Evolutionary conservation across 2,329 filamentous ascomycete genomes (phyloP), one percentile per base, ranked within the genome.

Genomic region (Epichloe elymi): DNA sequence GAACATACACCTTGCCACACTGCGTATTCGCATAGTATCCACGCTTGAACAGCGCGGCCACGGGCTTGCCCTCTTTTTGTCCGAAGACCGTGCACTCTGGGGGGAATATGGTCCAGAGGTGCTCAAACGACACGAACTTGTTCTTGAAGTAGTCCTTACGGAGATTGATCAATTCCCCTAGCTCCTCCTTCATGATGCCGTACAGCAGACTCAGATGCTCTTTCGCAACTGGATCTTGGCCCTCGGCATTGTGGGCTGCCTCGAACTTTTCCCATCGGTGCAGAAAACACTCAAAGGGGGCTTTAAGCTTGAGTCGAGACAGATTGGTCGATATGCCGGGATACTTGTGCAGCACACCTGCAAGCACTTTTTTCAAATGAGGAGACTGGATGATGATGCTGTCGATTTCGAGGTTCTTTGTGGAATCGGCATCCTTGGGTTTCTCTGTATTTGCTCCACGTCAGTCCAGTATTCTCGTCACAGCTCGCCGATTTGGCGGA

Each of bases 351-450:
- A 85, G 68, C 7, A 83, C 70, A 11, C 74, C 69, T 10, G 67
- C 67, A 0, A 86, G 69, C 4, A 78, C 71, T 2, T 69, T 69
- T 63, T 81, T 82, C 42, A 86, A 65, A 50, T 74, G 68, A 1
- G 80, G 78, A 19, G 76, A 82, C 62, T 86, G 82, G 5, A 86
- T 66, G 43, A 83, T 71, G 52, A 86, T 75, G 45, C 77, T 81
- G 58, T 85, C 72, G 23, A 83, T 72, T 50, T 76, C 67, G 35
- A 83, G 73, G 44, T 76, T 77, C 61, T 81, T 82, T 51, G 75
- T 73, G 30, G 78, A 75, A 59, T 83, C 75, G 45, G 71, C 73
- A 57, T 73, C 73, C 63, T 75, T 78, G 51, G 72, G 68, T 52
- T 65, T 65, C 35, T 57, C 61, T 62, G 23, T 14, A n/a, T n/a